phyloP scores from a whole-genome alignment of 352 stramenopile species.

The Globisporangium ultimum region DNA sequence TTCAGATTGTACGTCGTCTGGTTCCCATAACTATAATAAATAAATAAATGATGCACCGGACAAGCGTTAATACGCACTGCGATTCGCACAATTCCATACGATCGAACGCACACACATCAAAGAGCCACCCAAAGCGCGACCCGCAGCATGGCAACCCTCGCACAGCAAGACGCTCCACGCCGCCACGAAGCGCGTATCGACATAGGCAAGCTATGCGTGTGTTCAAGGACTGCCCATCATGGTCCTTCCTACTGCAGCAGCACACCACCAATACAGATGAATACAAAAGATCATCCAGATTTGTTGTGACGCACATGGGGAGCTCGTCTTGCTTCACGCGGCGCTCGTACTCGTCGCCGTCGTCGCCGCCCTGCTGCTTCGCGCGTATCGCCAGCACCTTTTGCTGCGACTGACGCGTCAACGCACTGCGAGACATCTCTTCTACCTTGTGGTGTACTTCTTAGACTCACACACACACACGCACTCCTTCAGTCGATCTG shows the following conservation, averaged over 20 bases:
- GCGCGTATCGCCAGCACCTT: conserved; percentile 41
- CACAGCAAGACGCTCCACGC: no score
- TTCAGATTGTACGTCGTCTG: conserved; percentile 95
- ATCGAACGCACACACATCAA: no score
- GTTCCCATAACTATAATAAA: conserved; percentile 66
- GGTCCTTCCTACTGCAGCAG: conserved; percentile 2
- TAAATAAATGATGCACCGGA: no score
- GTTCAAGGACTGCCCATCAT: no score
- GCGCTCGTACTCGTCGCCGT: conserved; percentile 35
- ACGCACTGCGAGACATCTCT: conserved; percentile 71
- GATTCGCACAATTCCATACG: no score
- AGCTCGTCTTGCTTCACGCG: conserved; percentile 79
- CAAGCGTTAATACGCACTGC: no score
- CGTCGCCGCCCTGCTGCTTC: conserved; percentile 34
- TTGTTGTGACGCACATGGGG: conserved; percentile 51
- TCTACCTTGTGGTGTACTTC: background rate
- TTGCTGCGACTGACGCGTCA: conserved; percentile 61
- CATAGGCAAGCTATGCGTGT: no score
- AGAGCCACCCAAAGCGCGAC: no score
- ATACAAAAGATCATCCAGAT: background rate
- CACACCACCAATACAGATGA: background rate
- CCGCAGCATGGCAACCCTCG: no score
- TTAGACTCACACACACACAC: no score
- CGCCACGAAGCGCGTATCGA: no score
- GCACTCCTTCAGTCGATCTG: no score